A percentile compares a stretch with the other conserved stretches of the same genome.
These are phyloP conservation scores for Lepiota brunneoincarnata DNA, from an alignment of 768 basidiomycete genomes.

Conservation along the genomic window DNA sequence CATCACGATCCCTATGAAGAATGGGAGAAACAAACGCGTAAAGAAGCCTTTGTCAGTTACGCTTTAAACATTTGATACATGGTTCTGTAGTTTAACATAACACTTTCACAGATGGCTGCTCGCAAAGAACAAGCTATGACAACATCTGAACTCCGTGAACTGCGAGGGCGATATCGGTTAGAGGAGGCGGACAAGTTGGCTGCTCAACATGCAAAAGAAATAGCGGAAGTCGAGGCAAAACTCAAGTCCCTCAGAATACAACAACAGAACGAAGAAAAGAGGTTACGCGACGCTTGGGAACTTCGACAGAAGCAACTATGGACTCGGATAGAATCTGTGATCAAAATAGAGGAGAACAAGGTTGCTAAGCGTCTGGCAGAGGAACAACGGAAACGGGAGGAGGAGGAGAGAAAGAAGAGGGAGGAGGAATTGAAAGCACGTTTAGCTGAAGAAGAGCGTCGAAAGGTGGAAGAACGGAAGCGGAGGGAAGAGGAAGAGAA, in stretches of 20 bases:
- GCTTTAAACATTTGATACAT: not conserved
- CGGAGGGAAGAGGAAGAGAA: conserved; percentile 38
- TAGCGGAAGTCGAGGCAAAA: conserved; percentile 45
- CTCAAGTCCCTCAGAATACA: conserved; percentile 41
- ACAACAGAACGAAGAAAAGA: conserved; percentile 44
- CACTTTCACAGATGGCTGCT: conserved; percentile 36
- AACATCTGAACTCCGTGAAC: conserved; percentile 32
- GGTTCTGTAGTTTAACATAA: not conserved
- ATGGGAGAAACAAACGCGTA: conserved; percentile 50
- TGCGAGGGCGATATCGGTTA: conserved; percentile 42
- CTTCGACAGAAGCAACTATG: conserved; percentile 53
- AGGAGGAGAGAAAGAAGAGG: conserved; percentile 43
- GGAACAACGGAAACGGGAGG: conserved; percentile 47
- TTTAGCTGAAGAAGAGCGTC: conserved; percentile 47
- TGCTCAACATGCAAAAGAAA: conserved; percentile 44
- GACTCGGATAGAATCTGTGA: conserved; percentile 59
- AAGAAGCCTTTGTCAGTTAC: conserved; percentile 47
- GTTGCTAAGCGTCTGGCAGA: conserved; percentile 48
- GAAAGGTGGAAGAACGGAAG: conserved; percentile 41
- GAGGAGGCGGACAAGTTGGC: conserved; percentile 34
- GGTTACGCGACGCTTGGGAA: conserved; percentile 43
- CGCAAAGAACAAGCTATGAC: conserved; percentile 36
- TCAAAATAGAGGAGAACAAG: conserved; percentile 63
- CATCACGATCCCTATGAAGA: conserved; percentile 58
- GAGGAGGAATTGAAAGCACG: conserved; percentile 40